phyloP scores from a whole-genome alignment of 176 grass and related monocot genomes.

The Hsuehochloa calcarea region DNA sequence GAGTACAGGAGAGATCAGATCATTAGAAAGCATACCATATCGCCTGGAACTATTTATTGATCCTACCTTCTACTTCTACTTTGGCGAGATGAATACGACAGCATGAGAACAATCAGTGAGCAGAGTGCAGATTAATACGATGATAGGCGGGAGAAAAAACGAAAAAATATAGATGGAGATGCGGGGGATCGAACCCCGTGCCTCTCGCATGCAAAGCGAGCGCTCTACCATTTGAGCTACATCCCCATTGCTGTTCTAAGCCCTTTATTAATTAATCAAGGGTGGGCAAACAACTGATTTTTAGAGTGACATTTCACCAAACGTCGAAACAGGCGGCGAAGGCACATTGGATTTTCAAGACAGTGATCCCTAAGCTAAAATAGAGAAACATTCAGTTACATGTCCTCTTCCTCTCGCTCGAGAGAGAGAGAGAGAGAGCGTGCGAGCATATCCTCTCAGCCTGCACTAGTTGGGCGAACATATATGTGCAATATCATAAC shows the following conservation, averaged over 20 bases:
- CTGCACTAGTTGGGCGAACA: neutral
- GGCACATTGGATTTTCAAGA: neutral
- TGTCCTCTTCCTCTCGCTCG: too few relatives aligned
- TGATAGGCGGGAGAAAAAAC: too few relatives aligned
- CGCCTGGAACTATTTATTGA: neutral
- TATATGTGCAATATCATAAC: too few relatives aligned
- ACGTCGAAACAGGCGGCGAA: neutral
- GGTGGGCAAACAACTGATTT: too few relatives aligned
- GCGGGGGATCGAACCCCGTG: conserved; percentile 97
- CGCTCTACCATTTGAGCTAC: conserved; percentile 99
- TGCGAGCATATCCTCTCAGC: neutral
- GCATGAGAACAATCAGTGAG: neutral
- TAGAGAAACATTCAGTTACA: neutral
- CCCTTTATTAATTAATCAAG: too few relatives aligned
- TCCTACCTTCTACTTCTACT: neutral
- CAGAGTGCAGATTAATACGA: too few relatives aligned
- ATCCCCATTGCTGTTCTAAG: neutral
- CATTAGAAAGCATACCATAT: neutral
- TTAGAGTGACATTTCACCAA: too few relatives aligned
- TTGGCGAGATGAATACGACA: neutral
- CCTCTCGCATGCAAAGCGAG: conserved; percentile 99
- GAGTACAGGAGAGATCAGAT: neutral
- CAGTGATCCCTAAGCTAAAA: neutral
- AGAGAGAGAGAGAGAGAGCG: too few relatives aligned
- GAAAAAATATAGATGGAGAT: conserved; percentile 34